A percentile compares a stretch with the other conserved stretches of the same genome.
Evolutionary conservation across 305 asterid genomes (phyloP).

Genomic region (Solanum aculeatissimum): DNA sequence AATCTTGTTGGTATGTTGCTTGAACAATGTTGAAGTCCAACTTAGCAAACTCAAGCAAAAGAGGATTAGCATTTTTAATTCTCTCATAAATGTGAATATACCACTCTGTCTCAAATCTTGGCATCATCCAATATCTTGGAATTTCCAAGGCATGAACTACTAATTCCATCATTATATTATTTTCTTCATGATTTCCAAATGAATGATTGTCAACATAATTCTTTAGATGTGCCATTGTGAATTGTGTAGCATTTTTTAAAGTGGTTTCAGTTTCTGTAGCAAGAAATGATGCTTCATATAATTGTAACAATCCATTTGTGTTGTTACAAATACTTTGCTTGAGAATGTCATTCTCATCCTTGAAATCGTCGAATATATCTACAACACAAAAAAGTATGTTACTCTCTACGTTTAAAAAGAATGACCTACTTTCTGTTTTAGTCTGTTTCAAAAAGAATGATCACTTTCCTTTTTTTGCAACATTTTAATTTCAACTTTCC

Average conservation of each 20-base stretch:
- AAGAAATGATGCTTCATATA: constrained; percentile 24
- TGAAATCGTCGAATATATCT: constrained; percentile 18
- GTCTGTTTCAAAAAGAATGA: too few species aligned
- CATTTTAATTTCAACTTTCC: too few species aligned
- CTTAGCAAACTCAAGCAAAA: constrained; percentile 29
- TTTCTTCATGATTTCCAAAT: not conserved
- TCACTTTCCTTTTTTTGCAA: too few species aligned
- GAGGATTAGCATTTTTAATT: not conserved
- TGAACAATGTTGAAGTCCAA: constrained; percentile 19
- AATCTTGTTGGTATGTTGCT: constrained; percentile 20
- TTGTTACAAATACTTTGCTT: constrained; percentile 5
- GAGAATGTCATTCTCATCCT: not conserved
- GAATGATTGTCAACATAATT: not conserved
- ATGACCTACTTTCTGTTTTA: too few species aligned
- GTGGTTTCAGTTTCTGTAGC: constrained; percentile 10
- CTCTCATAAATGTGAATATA: constrained; percentile 13
- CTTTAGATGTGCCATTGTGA: constrained; percentile 4
- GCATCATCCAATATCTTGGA: constrained; percentile 35
- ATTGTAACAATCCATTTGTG: constrained; percentile 19
- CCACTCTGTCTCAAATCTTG: constrained; percentile 25
- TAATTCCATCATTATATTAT: not conserved
- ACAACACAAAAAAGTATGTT: too few species aligned
- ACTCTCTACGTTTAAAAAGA: too few species aligned
- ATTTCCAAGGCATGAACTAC: constrained; percentile 29
- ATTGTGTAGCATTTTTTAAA: constrained; percentile 24